Evolutionary conservation across 345 rosid species (phyloP), one percentile per base, ranked within the genome.

Genomic region (Pelargonium nanum): DNA sequence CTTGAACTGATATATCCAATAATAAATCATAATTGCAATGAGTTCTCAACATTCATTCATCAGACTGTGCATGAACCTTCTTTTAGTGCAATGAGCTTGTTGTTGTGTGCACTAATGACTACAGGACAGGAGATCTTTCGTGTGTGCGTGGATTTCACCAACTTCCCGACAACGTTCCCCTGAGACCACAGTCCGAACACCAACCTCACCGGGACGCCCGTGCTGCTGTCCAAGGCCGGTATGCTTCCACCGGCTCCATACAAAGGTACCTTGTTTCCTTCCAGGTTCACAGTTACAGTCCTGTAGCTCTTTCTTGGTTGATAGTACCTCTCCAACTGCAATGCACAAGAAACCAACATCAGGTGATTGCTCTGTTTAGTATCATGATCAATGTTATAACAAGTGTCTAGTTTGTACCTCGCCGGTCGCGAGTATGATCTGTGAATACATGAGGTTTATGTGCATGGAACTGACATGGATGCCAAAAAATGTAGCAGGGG

Each of bases 401-500:
- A 53, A 22, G 24, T 0, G 16, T 22, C 4, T 58, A 62, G 30
- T 10, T 30, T 40, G n/a, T 80, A 87, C 96, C 93, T 80, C 81
- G 45, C 93, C 91, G 53, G 84, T 78, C 34, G 91, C 94, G 13
- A 90, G 77, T 0, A 80, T 48, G 59, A 90, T 72, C 63, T 82
- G 72, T 1, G 89, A 83, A 73, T 80, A 87, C 26, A 84, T 74
- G 53, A 90, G 82, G 53, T 84, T 75, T 70, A 87, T 71, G 3
- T 82, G 74, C 6, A 81, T 62, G 56, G 91, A 75, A 72, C 80
- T 81, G 59, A 87, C 91, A 64, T 87, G 91, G 62, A 87, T 85
- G 16, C 97, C 96, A 62, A 87, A 90, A 79, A 85, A 77, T 16
- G 87, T 73, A 53, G 93, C 96, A 26, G 86, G 93, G 65, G 84